A percentile compares a stretch with the other conserved stretches of the same genome.
Evolutionary conservation across 2,329 filamentous ascomycete genomes (phyloP).

Genomic region (Aotearoamyces nothofagi): DNA sequence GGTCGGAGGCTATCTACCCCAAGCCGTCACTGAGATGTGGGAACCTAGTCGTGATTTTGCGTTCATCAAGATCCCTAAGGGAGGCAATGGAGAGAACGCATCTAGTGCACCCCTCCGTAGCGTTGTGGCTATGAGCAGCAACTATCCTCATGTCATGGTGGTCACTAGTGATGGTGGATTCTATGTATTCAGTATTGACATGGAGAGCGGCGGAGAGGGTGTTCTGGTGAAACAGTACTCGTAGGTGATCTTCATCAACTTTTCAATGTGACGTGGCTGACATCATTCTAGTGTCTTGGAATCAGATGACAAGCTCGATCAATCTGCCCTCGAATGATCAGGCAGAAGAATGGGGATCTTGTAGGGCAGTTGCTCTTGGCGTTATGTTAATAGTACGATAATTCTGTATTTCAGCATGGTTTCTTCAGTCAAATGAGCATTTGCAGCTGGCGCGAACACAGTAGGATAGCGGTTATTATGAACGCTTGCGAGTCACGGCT

Average conservation of each 20-base stretch:
- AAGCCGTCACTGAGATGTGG: slow-evolving; percentile 95
- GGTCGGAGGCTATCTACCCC: slow-evolving; percentile 81
- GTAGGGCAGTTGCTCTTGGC: slow-evolving; percentile 1
- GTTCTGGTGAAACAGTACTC: slow-evolving; percentile 84
- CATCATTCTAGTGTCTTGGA: slow-evolving; percentile 15
- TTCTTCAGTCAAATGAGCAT: neutral
- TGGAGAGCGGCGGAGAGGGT: slow-evolving; percentile 89
- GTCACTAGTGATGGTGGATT: slow-evolving; percentile 93
- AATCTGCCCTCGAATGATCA: slow-evolving; percentile 14
- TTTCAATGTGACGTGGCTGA: neutral
- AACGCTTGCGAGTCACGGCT: neutral
- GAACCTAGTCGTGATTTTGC: slow-evolving; percentile 91
- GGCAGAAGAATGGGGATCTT: slow-evolving; percentile 7
- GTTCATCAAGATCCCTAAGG: slow-evolving; percentile 81
- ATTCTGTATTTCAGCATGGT: neutral
- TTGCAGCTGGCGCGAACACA: neutral
- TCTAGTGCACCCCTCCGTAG: slow-evolving; percentile 51
- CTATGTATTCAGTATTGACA: slow-evolving; percentile 88
- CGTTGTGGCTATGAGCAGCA: slow-evolving; percentile 95
- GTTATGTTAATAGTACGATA: neutral
- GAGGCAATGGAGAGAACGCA: slow-evolving; percentile 19
- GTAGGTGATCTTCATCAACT: slow-evolving; percentile 37
- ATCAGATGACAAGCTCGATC: slow-evolving; percentile 18
- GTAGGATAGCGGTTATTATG: slow-evolving; percentile 1
- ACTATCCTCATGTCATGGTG: slow-evolving; percentile 91